Evolutionary conservation across 108 stramenopile species (phyloP), one percentile per base, ranked within the genome.

Genomic region (Nannochloropsis salina): DNA sequence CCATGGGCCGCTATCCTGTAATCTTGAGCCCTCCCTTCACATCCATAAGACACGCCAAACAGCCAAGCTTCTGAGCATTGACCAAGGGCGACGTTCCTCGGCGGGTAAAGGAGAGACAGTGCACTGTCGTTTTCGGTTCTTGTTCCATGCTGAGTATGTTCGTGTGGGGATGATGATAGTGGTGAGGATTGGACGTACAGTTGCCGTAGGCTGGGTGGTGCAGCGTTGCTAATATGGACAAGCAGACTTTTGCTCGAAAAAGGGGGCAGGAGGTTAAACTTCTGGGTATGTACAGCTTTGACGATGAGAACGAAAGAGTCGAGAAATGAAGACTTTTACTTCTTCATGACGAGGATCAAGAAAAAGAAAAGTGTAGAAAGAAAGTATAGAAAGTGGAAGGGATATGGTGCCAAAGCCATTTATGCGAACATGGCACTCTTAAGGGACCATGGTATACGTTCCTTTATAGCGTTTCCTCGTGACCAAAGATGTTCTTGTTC

Each of bases 101-200:
- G 61, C 61, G 15, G 15, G 61, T 74, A 74, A 74, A n/a, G 61
- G 61, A n/a, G 61, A 74, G 8, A 74, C 61, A 2, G 61, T 74
- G 3, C 61, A n/a, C 15, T 15, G 20, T 74, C 61, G 61, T 15
- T 74, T 74, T 74, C 61, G 61, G 6, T 74, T 74, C n/a, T n/a
- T 74, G 61, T 74, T 74, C 8, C 61, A 74, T 74, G 61, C 61
- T 74, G 61, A 74, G 61, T 74, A 74, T 74, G 61, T 74, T 15
- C 15, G 61, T 15, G 61, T n/a, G 61, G 61, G 61, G 3, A 74
- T 74, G 61, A 15, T 15, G 61, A n/a, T 74, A n/a, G 61, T 74
- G 4, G 61, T 74, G 5, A 74, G 61, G 61, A 74, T 15, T n/a
- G 61, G 61, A n/a, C 61, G 61, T 15, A 74, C 61, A n/a, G n/a